A percentile compares a stretch with the other conserved stretches of the same genome.
phyloP scores from a whole-genome alignment of 2,329 filamentous ascomycete species.

The Pezicula radicicola region DNA sequence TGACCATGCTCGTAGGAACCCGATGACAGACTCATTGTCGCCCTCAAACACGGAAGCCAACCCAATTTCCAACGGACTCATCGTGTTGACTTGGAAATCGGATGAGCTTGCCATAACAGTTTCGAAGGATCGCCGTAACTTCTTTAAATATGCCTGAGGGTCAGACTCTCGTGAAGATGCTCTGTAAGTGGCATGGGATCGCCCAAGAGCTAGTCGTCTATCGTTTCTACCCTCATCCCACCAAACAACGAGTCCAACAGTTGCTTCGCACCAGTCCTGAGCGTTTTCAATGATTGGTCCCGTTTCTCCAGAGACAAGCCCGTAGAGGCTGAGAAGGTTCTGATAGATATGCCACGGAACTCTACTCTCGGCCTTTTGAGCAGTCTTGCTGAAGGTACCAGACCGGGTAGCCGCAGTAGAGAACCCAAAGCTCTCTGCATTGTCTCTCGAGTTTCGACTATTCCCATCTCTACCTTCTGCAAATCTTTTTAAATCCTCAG shows the following conservation, averaged over 20 bases:
- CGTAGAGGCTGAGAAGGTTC: conserved; percentile 76
- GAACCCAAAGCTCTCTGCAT: conserved; percentile 35
- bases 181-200: conserved; percentile 17
- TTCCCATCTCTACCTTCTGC: conserved; percentile 68
- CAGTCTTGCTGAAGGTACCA: conserved; percentile 64
- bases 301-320: conserved; percentile 72
- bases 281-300: conserved; percentile 73
- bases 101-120: conserved; percentile 60
- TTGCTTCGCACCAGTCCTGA: conserved; percentile 91
- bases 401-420: conserved; percentile 45
- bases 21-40: conserved; percentile 72
- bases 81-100: conserved; percentile 74
- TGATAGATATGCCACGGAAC: conserved; percentile 91
- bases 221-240: conserved; percentile 78
- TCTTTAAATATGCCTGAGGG: conserved; percentile 69
- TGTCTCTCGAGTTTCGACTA: conserved; percentile 31
- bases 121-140: conserved; percentile 69
- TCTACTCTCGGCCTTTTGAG: conserved; percentile 73
- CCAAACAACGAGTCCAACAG: conserved; percentile 80
- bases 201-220: conserved; percentile 20
- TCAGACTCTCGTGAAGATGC: conserved; percentile 37
- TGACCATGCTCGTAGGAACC: conserved; percentile 76
- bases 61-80: conserved; percentile 75
- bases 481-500: conserved; percentile 71
- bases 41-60: conserved; percentile 81